A percentile compares a stretch with the other conserved stretches of the same genome.
Conservation (phyloP, 305 asterid species). For the Fraxinus dipetala region DNA sequence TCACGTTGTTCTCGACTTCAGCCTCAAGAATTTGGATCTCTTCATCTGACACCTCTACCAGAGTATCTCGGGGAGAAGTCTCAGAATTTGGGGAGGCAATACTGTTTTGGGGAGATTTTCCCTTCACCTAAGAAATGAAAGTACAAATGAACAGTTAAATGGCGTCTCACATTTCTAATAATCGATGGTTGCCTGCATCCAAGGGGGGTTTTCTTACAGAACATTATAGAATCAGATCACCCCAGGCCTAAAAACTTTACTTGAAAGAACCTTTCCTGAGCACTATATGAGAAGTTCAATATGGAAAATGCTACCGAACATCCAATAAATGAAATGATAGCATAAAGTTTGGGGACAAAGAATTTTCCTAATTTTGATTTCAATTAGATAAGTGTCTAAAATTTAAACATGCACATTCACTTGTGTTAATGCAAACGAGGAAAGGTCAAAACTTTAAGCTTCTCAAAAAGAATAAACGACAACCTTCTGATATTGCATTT, state of each 20-base stretch:
- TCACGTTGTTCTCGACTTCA: slow-evolving; percentile 35
- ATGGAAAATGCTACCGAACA: not conserved
- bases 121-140: slow-evolving; percentile 61
- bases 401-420: not conserved
- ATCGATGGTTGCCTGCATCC: not conserved
- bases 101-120: slow-evolving; percentile 55
- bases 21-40: slow-evolving; percentile 44
- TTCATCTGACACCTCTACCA: slow-evolving; percentile 47
- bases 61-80: slow-evolving; percentile 36
- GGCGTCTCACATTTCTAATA: not conserved
- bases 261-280: not conserved
- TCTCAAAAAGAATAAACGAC: not conserved
- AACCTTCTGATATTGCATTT: not conserved
- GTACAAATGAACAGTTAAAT: slow-evolving; percentile 7
- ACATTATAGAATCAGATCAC: not conserved
- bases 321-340: slow-evolving; percentile 5
- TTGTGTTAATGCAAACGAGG: not conserved
- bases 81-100: slow-evolving; percentile 50
- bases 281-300: not conserved
- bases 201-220: not conserved
- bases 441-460: not conserved
- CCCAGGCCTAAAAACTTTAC: not conserved
- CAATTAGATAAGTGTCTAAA: not conserved
- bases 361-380: not conserved
- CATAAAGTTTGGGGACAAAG: slow-evolving; percentile 2